These are phyloP conservation scores for Nissolia schottii DNA, from an alignment of 306 rosid species.

Conservation along the genomic window DNA sequence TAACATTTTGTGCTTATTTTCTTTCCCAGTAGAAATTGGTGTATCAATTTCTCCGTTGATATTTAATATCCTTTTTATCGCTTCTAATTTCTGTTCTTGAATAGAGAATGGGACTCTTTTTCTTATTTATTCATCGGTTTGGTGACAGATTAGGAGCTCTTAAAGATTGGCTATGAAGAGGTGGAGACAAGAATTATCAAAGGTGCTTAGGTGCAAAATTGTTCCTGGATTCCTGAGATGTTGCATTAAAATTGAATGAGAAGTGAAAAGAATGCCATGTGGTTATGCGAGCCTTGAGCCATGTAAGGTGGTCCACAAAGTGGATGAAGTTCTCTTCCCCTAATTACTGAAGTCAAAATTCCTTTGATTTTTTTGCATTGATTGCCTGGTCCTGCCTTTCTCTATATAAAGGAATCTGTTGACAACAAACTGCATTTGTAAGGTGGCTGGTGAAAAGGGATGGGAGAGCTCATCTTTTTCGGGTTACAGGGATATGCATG, in stretches of 20 bases:
- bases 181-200: neutral
- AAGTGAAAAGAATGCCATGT: neutral
- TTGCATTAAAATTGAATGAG: neutral
- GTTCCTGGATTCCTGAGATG: neutral
- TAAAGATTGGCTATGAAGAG: constrained; percentile 41
- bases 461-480: neutral
- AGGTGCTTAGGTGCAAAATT: neutral
- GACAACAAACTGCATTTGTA: neutral
- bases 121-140: constrained; percentile 25
- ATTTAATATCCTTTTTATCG: neutral
- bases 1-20: neutral
- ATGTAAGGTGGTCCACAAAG: neutral
- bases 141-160: constrained; percentile 36
- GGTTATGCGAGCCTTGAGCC: neutral
- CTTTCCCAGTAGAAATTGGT: neutral
- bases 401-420: neutral
- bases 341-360: neutral
- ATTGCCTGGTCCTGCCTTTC: neutral
- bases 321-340: neutral
- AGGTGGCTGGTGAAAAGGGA: neutral
- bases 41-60: neutral
- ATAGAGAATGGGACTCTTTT: neutral
- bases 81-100: neutral
- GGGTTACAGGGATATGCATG: neutral
- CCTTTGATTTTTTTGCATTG: constrained; percentile 13